Percentiles rank a stretch among this genome's conserved stretches.
Evolutionary conservation across 2,329 filamentous ascomycete species (phyloP).

Genomic region (Xylariaceae sp.): DNA sequence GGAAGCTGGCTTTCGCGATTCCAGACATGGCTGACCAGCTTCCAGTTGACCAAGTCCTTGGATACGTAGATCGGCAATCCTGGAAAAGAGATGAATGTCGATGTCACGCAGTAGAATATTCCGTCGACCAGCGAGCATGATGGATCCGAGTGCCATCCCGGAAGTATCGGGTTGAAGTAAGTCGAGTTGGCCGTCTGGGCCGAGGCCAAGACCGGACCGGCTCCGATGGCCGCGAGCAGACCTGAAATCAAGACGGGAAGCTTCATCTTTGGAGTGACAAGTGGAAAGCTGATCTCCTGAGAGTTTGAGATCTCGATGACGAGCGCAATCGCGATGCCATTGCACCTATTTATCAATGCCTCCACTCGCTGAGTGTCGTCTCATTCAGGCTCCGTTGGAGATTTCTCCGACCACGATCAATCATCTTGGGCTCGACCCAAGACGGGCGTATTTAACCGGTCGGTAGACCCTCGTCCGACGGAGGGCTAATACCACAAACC

Average conservation of each 20-base stretch:
- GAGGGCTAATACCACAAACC: no score
- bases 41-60: constrained; percentile 48
- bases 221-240: constrained; percentile 7
- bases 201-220: background rate
- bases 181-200: constrained; percentile 17
- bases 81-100: constrained; percentile 49
- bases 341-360: constrained; percentile 1
- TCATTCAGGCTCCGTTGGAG: background rate
- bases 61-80: constrained; percentile 49
- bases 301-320: background rate
- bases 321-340: background rate
- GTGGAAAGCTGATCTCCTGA: background rate
- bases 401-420: constrained; percentile 7
- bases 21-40: constrained; percentile 37
- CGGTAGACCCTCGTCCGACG: background rate
- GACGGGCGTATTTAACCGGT: constrained; percentile 14
- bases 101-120: constrained; percentile 48
- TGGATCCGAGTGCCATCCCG: constrained; percentile 47
- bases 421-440: background rate
- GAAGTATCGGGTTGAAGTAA: constrained; percentile 42
- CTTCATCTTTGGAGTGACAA: constrained; percentile 14
- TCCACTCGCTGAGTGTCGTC: background rate
- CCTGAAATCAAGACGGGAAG: background rate
- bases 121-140: constrained; percentile 35
- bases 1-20: constrained; percentile 40